Percentiles rank a stretch among this genome's conserved stretches.
Conservation (phyloP, 2,329 filamentous ascomycete genomes). For the Clathrospora elynae region DNA sequence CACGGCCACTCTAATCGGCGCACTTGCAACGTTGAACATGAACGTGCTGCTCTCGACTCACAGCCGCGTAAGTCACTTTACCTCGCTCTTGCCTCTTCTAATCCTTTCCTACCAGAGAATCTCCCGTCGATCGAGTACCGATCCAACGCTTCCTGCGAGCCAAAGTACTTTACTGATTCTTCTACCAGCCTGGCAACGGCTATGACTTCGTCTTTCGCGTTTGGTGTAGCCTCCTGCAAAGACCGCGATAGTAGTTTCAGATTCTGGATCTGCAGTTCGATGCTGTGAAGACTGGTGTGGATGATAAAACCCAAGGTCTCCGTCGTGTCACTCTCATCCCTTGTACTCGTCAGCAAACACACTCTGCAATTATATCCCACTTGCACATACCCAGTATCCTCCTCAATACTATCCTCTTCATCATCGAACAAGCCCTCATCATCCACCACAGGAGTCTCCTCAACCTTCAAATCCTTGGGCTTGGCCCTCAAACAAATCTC, state of each 20-base stretch:
- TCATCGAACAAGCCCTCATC: conserved; percentile 19
- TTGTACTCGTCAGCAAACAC: neutral
- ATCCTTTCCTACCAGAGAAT: conserved; percentile 25
- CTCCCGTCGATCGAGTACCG: conserved; percentile 21
- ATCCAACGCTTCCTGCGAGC: conserved; percentile 24
- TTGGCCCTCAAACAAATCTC: conserved; percentile 23
- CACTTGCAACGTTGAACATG: too few relatives aligned
- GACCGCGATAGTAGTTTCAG: conserved; percentile 31
- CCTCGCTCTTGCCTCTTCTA: conserved; percentile 27
- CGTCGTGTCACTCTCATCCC: conserved; percentile 22
- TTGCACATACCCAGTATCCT: neutral
- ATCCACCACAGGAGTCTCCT: conserved; percentile 8
- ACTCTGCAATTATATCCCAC: conserved; percentile 5
- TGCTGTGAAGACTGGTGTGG: conserved; percentile 27
- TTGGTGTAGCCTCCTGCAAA: conserved; percentile 33
- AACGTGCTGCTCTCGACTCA: too few relatives aligned
- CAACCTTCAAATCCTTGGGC: conserved; percentile 31
- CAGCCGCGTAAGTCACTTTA: neutral
- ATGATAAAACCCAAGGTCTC: conserved; percentile 29
- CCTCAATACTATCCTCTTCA: conserved; percentile 11
- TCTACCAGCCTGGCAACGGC: conserved; percentile 22
- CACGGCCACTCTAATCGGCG: too few relatives aligned
- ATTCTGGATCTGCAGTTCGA: conserved; percentile 28
- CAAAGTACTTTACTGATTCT: conserved; percentile 29
- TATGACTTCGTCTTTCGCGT: conserved; percentile 24